Base-by-base conservation (phyloP, 441 rosid species). In the Raphanus hybrid region DNA sequence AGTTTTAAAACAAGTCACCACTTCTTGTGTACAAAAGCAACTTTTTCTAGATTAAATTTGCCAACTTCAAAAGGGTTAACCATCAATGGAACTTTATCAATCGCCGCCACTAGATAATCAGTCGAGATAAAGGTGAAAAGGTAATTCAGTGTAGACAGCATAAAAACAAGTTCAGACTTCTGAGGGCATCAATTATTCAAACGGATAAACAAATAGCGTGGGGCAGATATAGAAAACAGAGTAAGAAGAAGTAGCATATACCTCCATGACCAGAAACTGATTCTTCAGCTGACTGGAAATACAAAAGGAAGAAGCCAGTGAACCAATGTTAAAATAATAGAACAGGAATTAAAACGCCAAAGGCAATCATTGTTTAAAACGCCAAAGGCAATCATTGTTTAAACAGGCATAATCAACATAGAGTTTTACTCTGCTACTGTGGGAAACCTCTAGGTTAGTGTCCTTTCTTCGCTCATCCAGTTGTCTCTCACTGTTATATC, bases 221-320 rank as follows among this genome's bases (percentile, higher is more conserved):
- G 7, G 4, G 18, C 63, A 72, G 65, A 3, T 43, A 3, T 61
- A 67, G 62, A 16, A 65, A 45, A 39, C 50, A 69, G 71, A 3
- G 9, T 43, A 69, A 74, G 27, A 67, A 18, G 23, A 29, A 68
- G 64, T 73, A 50, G 73, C 11, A 11, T 50, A 61, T 78, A 79
- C 82, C 82, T 74, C 75, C 78, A 68, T 23, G 82, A 45, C 71
- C 67, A 55, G 78, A 74, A 55, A 65, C 64, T 43, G 82, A 79
- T 74, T 79, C 82, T 62, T 43, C 75, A 70, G 79, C 32, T 11
- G 75, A 48, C 82, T 79, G 79, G 18, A 27, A 4, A 67, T 63
- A 64, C 67, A 23, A 64, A 66, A 71, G 20, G 59, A 29, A 54
- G 59, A 29, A 54, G 64, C 70, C 74, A 77, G 43, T 54, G 32